Percentiles rank a stretch among this genome's conserved stretches.
These are phyloP conservation scores for Solanum hybrid DNA, from an alignment of 305 asterid genomes.

Conservation along the genomic window DNA sequence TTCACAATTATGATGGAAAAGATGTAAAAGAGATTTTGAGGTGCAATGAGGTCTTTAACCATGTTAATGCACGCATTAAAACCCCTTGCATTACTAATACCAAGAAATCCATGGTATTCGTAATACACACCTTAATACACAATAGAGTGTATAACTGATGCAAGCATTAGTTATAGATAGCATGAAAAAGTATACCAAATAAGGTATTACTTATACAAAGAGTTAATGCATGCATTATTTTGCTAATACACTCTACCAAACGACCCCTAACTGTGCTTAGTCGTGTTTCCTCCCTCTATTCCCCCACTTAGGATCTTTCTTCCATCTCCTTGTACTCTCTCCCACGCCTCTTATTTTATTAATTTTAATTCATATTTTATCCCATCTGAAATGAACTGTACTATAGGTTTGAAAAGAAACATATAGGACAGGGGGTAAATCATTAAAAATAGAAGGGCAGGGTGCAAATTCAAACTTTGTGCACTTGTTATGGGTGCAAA, in stretches of 20 bases:
- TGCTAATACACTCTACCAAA: neutral
- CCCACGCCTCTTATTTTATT: neutral
- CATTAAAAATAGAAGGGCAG: neutral
- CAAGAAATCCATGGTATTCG: neutral
- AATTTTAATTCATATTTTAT: neutral
- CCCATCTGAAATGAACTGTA: neutral
- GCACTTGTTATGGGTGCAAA: neutral
- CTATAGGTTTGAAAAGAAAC: neutral
- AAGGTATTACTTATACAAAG: neutral
- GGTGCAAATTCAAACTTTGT: neutral
- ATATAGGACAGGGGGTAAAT: neutral
- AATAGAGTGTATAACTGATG: neutral
- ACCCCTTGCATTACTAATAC: neutral
- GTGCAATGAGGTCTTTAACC: neutral
- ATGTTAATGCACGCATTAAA: neutral
- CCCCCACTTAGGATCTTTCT: neutral
- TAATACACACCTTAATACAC: too few relatives aligned
- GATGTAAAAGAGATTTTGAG: neutral
- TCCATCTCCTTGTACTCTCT: neutral
- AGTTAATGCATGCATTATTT: neutral
- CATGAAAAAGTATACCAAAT: neutral
- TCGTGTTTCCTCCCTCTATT: neutral
- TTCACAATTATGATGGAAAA: neutral
- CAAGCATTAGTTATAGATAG: neutral
- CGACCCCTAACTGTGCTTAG: neutral